Conservation (phyloP, 257 asterid species). For the Lycium ferocissimum region DNA sequence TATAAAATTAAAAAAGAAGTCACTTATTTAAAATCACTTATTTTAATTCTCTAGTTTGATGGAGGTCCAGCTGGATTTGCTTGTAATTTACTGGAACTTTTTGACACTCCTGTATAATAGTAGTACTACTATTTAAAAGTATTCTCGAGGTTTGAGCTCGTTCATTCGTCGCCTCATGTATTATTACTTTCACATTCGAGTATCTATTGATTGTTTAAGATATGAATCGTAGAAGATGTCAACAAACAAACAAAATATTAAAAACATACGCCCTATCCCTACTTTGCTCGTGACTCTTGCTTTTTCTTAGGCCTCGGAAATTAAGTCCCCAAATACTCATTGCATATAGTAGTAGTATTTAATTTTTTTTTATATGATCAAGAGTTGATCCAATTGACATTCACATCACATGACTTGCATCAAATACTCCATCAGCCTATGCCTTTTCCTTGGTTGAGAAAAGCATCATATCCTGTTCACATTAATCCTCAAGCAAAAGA, state of each 20-base stretch:
- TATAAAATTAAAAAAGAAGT: too few relatives aligned
- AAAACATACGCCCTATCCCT: not conserved
- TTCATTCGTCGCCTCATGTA: not conserved
- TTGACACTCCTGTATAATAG: not conserved
- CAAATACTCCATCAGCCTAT: not conserved
- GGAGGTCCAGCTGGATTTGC: not conserved
- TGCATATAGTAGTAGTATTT: too few relatives aligned
- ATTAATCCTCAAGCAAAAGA: not conserved
- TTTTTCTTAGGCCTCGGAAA: constrained; percentile 9
- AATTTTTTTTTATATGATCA: too few relatives aligned
- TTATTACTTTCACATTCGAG: not conserved
- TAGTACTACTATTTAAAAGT: not conserved
- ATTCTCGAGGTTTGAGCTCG: not conserved
- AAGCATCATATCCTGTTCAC: not conserved
- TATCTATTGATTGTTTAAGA: not conserved
- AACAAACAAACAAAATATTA: not conserved
- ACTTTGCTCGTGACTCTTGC: not conserved
- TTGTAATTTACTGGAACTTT: not conserved
- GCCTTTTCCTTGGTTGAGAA: not conserved
- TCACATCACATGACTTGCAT: not conserved
- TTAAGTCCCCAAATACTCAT: not conserved
- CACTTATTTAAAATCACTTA: not conserved
- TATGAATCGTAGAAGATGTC: not conserved
- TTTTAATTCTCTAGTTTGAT: not conserved
- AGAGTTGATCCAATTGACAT: not conserved